Percentiles rank a stretch among this genome's conserved stretches.
These are phyloP conservation scores for Colletotrichum sp. DNA, from an alignment of 2,329 filamentous ascomycete genomes.

Conservation along the genomic window DNA sequence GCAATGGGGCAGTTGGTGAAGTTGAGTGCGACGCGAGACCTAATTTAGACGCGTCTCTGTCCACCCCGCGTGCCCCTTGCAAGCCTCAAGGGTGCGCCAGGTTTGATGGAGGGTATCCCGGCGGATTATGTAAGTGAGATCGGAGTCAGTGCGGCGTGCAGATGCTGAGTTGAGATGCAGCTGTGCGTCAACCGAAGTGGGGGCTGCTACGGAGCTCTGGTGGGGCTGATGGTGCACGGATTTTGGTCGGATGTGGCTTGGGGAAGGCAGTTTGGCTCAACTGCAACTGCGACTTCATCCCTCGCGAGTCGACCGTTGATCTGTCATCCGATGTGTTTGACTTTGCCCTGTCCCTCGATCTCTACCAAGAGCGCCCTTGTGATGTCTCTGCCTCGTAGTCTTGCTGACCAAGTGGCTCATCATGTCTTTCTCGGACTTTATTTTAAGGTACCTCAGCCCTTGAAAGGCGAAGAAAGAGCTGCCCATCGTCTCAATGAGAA, in stretches of 20 bases:
- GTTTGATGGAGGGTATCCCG: not conserved
- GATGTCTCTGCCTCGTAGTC: not conserved
- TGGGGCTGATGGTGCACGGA: not conserved
- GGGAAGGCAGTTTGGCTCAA: not conserved
- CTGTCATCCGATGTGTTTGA: not conserved
- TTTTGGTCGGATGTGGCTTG: not conserved
- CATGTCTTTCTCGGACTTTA: not conserved
- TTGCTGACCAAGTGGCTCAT: not conserved
- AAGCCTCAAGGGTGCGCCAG: not conserved
- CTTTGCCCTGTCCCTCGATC: not conserved
- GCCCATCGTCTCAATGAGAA: not conserved
- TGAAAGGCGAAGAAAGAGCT: not conserved
- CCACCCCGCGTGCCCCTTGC: constrained; percentile 8
- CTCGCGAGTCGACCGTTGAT: constrained; percentile 8
- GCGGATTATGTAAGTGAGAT: not conserved
- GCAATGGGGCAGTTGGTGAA: not conserved
- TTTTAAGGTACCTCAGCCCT: not conserved
- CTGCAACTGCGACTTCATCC: constrained; percentile 12
- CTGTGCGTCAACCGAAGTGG: not conserved
- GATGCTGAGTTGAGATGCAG: not conserved
- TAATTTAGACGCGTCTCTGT: constrained; percentile 10
- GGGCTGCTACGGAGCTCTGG: not conserved
- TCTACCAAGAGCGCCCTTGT: not conserved
- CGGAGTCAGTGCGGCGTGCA: not conserved
- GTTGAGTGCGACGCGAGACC: constrained; percentile 1